A percentile compares a stretch with the other conserved stretches of the same genome.
phyloP scores from a whole-genome alignment of 495 filamentous ascomycete genomes.

The Annulohypoxylon nitens region DNA sequence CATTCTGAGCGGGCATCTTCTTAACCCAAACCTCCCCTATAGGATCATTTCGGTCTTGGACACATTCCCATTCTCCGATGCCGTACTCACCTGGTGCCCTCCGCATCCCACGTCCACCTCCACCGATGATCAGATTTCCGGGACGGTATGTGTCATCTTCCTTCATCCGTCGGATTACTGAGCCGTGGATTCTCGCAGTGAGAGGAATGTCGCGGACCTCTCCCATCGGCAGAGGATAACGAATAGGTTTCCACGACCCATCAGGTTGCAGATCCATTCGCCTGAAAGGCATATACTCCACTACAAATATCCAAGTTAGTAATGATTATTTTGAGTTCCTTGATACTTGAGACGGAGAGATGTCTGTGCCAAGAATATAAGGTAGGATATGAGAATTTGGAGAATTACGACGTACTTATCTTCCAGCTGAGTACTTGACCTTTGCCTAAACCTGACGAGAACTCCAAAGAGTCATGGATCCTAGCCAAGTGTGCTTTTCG shows the following conservation, averaged over 20 bases:
- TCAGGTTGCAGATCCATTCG: slow-evolving; percentile 82
- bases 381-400: too few relatives aligned
- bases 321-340: neutral
- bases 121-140: slow-evolving; percentile 84
- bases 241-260: slow-evolving; percentile 84
- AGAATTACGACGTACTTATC: slow-evolving; percentile 58
- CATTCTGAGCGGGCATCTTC: slow-evolving; percentile 34
- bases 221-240: slow-evolving; percentile 83
- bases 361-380: neutral
- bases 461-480: slow-evolving; percentile 82
- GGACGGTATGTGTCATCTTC: slow-evolving; percentile 75
- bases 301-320: slow-evolving; percentile 19
- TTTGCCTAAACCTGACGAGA: slow-evolving; percentile 70
- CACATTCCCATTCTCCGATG: slow-evolving; percentile 80
- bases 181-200: slow-evolving; percentile 75
- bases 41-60: slow-evolving; percentile 71
- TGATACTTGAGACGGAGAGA: neutral
- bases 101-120: slow-evolving; percentile 76
- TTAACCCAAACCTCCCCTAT: slow-evolving; percentile 73
- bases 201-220: slow-evolving; percentile 85
- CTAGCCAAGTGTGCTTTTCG: slow-evolving; percentile 69
- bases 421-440: slow-evolving; percentile 78
- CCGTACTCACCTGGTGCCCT: slow-evolving; percentile 71
- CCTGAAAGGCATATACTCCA: slow-evolving; percentile 88
- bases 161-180: slow-evolving; percentile 80